Percentiles rank a stretch among this genome's conserved stretches.
phyloP scores from a whole-genome alignment of 2,329 filamentous ascomycete genomes.

The Colletotrichum sp. region DNA sequence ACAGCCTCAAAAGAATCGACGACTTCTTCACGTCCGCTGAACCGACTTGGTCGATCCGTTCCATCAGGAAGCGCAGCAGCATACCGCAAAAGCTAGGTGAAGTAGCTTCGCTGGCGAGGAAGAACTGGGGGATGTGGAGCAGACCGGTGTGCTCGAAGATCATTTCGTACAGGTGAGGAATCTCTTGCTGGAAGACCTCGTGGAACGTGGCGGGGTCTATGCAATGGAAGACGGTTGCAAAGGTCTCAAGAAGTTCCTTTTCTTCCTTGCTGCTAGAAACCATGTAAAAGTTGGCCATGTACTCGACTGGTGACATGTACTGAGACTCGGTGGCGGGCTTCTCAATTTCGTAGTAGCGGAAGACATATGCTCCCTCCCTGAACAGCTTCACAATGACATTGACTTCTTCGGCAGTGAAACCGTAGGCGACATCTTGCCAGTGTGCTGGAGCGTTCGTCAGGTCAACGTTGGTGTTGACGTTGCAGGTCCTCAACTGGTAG shows the following conservation, averaged over 20 bases:
- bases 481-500: constrained; percentile 91
- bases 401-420: constrained; percentile 96
- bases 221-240: constrained; percentile 97
- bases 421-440: constrained; percentile 95
- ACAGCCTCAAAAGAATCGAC: constrained; percentile 89
- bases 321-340: constrained; percentile 75
- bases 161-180: constrained; percentile 94
- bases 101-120: constrained; percentile 97
- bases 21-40: constrained; percentile 91
- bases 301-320: constrained; percentile 84
- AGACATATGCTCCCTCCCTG: constrained; percentile 93
- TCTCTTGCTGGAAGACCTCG: constrained; percentile 97
- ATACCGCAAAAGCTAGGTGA: constrained; percentile 98
- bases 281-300: constrained; percentile 94
- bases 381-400: constrained; percentile 97
- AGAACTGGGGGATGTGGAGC: constrained; percentile 95
- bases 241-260: constrained; percentile 95
- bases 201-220: constrained; percentile 98
- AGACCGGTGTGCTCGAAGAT: constrained; percentile 96
- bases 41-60: constrained; percentile 92
- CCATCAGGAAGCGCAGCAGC: constrained; percentile 97
- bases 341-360: constrained; percentile 94
- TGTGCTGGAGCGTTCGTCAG: constrained; percentile 80
- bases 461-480: constrained; percentile 73
- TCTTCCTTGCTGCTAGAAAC: constrained; percentile 94